These are phyloP conservation scores for Xenoacremonium recifei DNA, from an alignment of 2,329 filamentous ascomycete species.

Conservation along the genomic window DNA sequence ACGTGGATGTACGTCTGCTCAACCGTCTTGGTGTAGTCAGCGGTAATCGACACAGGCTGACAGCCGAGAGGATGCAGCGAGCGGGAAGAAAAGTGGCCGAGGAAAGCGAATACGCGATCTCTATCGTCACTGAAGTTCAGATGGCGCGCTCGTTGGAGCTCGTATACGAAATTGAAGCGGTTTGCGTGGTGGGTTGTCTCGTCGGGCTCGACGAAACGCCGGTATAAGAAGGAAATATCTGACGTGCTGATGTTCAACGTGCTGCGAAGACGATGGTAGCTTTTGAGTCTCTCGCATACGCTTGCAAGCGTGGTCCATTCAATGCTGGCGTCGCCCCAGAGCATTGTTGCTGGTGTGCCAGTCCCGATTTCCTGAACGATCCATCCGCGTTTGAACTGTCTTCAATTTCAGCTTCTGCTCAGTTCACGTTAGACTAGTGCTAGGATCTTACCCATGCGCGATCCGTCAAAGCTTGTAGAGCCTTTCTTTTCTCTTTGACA, in stretches of 20 bases:
- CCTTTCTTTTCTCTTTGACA: neutral
- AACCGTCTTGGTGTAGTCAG: too few species aligned
- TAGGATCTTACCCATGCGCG: neutral
- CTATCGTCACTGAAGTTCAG: neutral
- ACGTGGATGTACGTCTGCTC: too few species aligned
- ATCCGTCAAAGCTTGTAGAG: neutral
- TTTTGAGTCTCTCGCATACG: neutral
- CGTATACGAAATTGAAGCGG: slow-evolving; percentile 1
- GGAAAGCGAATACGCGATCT: neutral
- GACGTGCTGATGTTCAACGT: neutral
- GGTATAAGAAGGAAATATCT: neutral
- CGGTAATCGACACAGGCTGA: too few species aligned
- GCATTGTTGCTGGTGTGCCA: neutral
- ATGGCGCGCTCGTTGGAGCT: slow-evolving; percentile 1
- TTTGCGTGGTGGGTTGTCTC: neutral
- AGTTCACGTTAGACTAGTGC: neutral
- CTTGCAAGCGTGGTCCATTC: neutral
- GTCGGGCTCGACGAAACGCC: neutral
- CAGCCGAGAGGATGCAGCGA: too few species aligned
- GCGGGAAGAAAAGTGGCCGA: neutral
- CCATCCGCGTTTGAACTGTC: slow-evolving; percentile 4
- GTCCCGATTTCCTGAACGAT: slow-evolving; percentile 5
- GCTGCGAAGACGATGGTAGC: neutral
- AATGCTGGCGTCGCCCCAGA: neutral
- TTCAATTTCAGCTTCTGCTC: neutral